phyloP scores from a whole-genome alignment of 106 monocot species.

The Gastrodia elata region DNA sequence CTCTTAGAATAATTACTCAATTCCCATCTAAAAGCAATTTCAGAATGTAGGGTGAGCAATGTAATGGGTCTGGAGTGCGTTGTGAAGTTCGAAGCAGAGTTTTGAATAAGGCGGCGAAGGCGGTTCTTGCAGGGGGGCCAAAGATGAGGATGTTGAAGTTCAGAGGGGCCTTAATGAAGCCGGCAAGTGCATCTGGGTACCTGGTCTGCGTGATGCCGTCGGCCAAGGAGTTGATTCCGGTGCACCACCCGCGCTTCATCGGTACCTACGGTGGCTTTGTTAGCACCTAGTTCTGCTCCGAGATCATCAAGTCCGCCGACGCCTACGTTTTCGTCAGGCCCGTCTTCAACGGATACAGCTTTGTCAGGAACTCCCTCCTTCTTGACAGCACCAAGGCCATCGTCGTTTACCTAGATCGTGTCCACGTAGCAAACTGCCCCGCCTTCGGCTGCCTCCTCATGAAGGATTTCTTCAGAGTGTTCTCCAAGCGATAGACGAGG shows the following conservation, averaged over 20 bases:
- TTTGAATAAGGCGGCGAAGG: conserved; percentile 65
- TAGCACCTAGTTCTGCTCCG: conserved; percentile 59
- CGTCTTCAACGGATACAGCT: conserved; percentile 80
- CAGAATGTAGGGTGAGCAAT: conserved; percentile 66
- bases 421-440: conserved; percentile 38
- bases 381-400: conserved; percentile 69
- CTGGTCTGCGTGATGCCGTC: conserved; percentile 50
- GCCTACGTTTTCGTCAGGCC: conserved; percentile 63
- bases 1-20: no score
- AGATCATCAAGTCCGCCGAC: conserved; percentile 59
- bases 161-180: conserved; percentile 36
- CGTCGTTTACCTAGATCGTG: conserved; percentile 46
- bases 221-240: conserved; percentile 50
- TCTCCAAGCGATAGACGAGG: conserved; percentile 36
- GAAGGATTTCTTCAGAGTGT: conserved; percentile 42
- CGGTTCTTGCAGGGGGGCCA: conserved; percentile 49
- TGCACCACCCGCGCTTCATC: conserved; percentile 39
- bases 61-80: conserved; percentile 39
- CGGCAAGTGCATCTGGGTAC: conserved; percentile 38
- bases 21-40: no score
- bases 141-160: conserved; percentile 52
- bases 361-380: conserved; percentile 64
- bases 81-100: conserved; percentile 32
- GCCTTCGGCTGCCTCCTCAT: conserved; percentile 49
- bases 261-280: conserved; percentile 72